A percentile compares a stretch with the other conserved stretches of the same genome.
These are phyloP conservation scores for Meyerozyma athensensis DNA, from an alignment of 1,139 yeast genomes.

Conservation along the genomic window DNA sequence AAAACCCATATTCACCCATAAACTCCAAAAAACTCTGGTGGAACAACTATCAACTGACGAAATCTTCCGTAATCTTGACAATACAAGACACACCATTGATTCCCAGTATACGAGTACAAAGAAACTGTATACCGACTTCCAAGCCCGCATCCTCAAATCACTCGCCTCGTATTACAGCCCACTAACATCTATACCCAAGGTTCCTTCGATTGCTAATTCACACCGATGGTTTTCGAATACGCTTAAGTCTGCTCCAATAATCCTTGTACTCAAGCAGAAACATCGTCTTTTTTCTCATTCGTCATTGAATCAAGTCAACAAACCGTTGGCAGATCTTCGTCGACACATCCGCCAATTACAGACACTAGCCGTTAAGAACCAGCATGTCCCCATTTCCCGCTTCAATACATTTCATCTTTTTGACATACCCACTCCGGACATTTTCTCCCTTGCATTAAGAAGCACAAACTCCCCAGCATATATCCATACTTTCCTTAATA, in stretches of 20 bases:
- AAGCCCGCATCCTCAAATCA: slow-evolving; percentile 18
- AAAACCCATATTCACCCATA: slow-evolving; percentile 16
- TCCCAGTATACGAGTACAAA: slow-evolving; percentile 11
- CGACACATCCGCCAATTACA: slow-evolving; percentile 12
- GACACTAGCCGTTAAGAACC: slow-evolving; percentile 6
- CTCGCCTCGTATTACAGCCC: slow-evolving; percentile 23
- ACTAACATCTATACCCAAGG: slow-evolving; percentile 12
- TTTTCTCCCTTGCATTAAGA: slow-evolving; percentile 26
- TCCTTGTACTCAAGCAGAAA: slow-evolving; percentile 26
- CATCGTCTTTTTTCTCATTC: slow-evolving; percentile 26
- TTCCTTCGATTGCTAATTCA: slow-evolving; percentile 14
- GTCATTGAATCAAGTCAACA: slow-evolving; percentile 23
- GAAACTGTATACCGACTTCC: slow-evolving; percentile 18
- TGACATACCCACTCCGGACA: slow-evolving; percentile 23
- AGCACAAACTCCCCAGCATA: not conserved
- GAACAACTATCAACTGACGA: slow-evolving; percentile 15
- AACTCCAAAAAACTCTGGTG: slow-evolving; percentile 12
- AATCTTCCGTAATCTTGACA: slow-evolving; percentile 9
- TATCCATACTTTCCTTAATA: not conserved
- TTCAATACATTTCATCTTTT: slow-evolving; percentile 27
- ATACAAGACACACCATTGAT: slow-evolving; percentile 11
- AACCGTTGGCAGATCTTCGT: slow-evolving; percentile 17
- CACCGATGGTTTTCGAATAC: slow-evolving; percentile 28
- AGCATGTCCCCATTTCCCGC: slow-evolving; percentile 6
- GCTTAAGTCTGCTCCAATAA: slow-evolving; percentile 28